phyloP scores from a whole-genome alignment of 495 filamentous ascomycete species.

The Aspergillus egyptiacus region DNA sequence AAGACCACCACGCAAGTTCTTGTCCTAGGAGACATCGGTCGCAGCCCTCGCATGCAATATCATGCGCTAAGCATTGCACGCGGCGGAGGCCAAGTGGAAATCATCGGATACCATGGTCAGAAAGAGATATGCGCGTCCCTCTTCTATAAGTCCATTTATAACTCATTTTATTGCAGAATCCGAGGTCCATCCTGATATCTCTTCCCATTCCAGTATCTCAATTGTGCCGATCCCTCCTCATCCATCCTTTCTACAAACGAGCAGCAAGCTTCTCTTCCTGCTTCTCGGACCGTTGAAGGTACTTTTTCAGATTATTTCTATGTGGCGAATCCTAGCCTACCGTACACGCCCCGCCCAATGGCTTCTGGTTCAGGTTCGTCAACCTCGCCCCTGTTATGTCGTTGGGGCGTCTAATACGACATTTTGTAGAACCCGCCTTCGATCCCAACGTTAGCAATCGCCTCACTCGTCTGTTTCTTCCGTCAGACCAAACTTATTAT shows the following conservation, averaged over 20 bases:
- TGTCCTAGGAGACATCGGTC: conserved; percentile 96
- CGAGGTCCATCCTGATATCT: conserved; percentile 69
- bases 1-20: conserved; percentile 64
- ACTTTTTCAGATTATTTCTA: conserved; percentile 64
- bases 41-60: conserved; percentile 97
- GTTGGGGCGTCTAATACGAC: not conserved
- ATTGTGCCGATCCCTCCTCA: conserved; percentile 60
- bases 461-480: conserved; percentile 64
- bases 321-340: conserved; percentile 70
- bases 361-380: conserved; percentile 68
- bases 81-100: conserved; percentile 69
- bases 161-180: conserved; percentile 48
- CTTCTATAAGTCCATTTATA: not conserved
- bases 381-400: not conserved
- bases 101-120: conserved; percentile 82
- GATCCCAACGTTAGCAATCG: conserved; percentile 79
- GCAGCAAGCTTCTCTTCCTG: conserved; percentile 69
- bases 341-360: conserved; percentile 63
- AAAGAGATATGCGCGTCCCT: not conserved
- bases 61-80: conserved; percentile 90
- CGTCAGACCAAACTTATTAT: conserved; percentile 79
- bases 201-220: conserved; percentile 56
- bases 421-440: conserved; percentile 77
- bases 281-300: conserved; percentile 82
- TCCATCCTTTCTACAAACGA: conserved; percentile 58